Evolutionary conservation across 192 early-diverging fungal genomes (phyloP), one percentile per base, ranked within the genome.

Genomic region (Mortierella claussenii): DNA sequence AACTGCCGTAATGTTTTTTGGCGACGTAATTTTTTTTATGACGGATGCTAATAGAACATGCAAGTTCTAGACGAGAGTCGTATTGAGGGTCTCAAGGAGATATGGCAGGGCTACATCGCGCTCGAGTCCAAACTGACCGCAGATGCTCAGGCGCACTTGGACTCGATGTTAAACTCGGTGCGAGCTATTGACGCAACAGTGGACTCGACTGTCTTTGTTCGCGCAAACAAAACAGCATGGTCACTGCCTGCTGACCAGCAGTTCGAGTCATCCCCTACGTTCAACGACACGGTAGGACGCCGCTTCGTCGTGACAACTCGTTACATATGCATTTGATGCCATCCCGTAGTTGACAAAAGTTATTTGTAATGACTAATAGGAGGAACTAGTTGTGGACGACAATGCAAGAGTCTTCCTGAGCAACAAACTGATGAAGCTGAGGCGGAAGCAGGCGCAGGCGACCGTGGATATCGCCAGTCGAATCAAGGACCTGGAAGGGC

Each of bases 351-450:
- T n/a, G n/a, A n/a, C n/a, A n/a, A 53, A 10, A 15, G 28, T 53
- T 23, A 50, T 23, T 27, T 50, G 26, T 8, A 28, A 17, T 28
- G n/a, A 21, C 17, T 21, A 17, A 51, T 61, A 81, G 80, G 80
- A 69, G 18, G 69, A 82, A 28, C 73, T 94, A 31, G 83, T 82
- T 0, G 55, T 60, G 15, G 91, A 90, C 57, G 89, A 90, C 30
- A 82, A 79, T 26, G 79, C 90, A 4, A 49, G 71, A 8, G 83
- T 89, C 12, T 93, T 83, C 52, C 73, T 94, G 56, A 85, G 78
- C 49, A 94, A 94, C 71, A 88, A 85, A 60, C 73, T 93, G 20
- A 78, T 81, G 48, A 90, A 87, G 58, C 55, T 88, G 30, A 78
- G 80, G 44, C 78, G 84, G 55, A 79, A 82, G 27, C 52, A 88